A percentile compares a stretch with the other conserved stretches of the same genome.
Conservation (phyloP, 176 grass and related monocot species). For the Ensete ventricosum region DNA sequence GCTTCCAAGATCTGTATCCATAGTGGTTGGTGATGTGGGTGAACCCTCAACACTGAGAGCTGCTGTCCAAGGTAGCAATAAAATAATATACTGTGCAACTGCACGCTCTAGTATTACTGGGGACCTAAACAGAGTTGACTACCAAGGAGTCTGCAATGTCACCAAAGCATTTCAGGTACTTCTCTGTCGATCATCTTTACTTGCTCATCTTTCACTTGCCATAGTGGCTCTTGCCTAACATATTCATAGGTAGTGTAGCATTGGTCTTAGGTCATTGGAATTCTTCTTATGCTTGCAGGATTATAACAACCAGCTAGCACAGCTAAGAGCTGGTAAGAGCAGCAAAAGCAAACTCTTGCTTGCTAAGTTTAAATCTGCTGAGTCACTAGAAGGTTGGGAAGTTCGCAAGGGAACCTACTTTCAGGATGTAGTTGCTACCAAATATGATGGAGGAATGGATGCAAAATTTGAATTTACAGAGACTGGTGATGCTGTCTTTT, state of each 20-base stretch:
- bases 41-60: slow-evolving; percentile 56
- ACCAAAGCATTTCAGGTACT: slow-evolving; percentile 85
- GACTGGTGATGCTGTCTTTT: slow-evolving; percentile 49
- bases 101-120: slow-evolving; percentile 88
- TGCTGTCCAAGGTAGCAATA: slow-evolving; percentile 76
- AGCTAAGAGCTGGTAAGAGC: slow-evolving; percentile 92
- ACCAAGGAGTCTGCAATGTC: slow-evolving; percentile 78
- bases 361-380: slow-evolving; percentile 84
- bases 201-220: slow-evolving; percentile 4
- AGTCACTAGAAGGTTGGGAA: slow-evolving; percentile 70
- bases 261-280: neutral
- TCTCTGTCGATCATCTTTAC: neutral
- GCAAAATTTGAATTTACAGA: slow-evolving; percentile 77
- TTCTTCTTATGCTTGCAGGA: slow-evolving; percentile 46
- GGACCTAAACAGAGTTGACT: slow-evolving; percentile 89
- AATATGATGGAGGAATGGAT: slow-evolving; percentile 73
- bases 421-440: slow-evolving; percentile 44
- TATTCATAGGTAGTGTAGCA: neutral
- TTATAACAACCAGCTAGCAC: slow-evolving; percentile 86
- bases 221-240: neutral
- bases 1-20: slow-evolving; percentile 76
- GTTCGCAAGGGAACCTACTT: slow-evolving; percentile 69
- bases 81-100: slow-evolving; percentile 95
- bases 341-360: slow-evolving; percentile 97
- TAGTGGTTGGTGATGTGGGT: slow-evolving; percentile 86